phyloP scores from a whole-genome alignment of 352 stramenopile species.

The Phytophthora sansomeana region DNA sequence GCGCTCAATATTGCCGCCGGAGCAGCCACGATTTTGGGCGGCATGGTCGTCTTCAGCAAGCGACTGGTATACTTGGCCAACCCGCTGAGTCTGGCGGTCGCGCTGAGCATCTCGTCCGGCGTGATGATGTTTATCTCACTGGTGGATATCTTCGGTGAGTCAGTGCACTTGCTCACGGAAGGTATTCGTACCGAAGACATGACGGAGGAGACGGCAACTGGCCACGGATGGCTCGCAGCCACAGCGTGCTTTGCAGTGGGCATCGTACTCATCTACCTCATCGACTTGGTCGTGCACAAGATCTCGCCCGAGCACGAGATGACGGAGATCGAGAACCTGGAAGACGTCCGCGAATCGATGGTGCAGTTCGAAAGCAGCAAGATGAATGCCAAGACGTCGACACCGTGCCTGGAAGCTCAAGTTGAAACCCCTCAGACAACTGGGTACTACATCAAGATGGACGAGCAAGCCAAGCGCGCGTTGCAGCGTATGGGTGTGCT shows the following conservation, averaged over 20 bases:
- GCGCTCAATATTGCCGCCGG: slow-evolving; percentile 14
- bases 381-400: slow-evolving; percentile 18
- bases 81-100: slow-evolving; percentile 20
- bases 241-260: slow-evolving; percentile 17
- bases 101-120: slow-evolving; percentile 17
- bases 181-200: slow-evolving; percentile 21
- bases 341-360: slow-evolving; percentile 32
- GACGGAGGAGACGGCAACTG: slow-evolving; percentile 20
- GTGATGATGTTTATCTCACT: slow-evolving; percentile 29
- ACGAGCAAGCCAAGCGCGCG: slow-evolving; percentile 36
- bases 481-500: slow-evolving; percentile 89
- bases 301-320: slow-evolving; percentile 22
- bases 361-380: slow-evolving; percentile 23
- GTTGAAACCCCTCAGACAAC: slow-evolving; percentile 7
- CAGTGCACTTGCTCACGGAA: slow-evolving; percentile 22
- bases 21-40: slow-evolving; percentile 18
- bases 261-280: slow-evolving; percentile 19
- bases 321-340: slow-evolving; percentile 36
- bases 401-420: slow-evolving; percentile 21
- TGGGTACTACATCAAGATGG: slow-evolving; percentile 32
- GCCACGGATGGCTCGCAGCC: slow-evolving; percentile 15
- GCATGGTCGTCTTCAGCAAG: slow-evolving; percentile 28
- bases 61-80: slow-evolving; percentile 24
- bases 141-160: slow-evolving; percentile 26
- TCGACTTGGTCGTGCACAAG: slow-evolving; percentile 18